These are phyloP conservation scores for Sextonia rubra DNA, from an alignment of 164 flowering plant species.

Conservation along the genomic window DNA sequence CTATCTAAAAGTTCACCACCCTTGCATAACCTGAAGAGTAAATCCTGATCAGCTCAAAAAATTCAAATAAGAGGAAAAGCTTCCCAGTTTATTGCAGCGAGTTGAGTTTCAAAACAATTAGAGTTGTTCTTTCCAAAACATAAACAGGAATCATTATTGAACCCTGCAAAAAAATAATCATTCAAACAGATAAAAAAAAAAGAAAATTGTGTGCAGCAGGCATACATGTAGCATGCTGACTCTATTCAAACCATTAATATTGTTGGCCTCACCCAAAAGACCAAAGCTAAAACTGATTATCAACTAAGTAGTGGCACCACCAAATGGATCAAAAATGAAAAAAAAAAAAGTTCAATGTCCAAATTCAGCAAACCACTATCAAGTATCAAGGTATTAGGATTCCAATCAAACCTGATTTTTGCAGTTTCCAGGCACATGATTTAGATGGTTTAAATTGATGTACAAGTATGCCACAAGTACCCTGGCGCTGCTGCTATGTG, in stretches of 20 bases:
- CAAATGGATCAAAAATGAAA: neutral
- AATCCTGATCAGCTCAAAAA: neutral
- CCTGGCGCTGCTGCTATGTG: too few species aligned
- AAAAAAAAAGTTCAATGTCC: neutral
- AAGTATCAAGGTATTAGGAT: too few species aligned
- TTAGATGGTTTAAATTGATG: neutral
- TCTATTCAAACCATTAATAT: neutral
- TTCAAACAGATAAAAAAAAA: neutral
- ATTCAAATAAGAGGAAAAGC: neutral
- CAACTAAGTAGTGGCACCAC: neutral
- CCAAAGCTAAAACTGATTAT: neutral
- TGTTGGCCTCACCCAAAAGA: neutral
- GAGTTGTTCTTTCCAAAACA: neutral
- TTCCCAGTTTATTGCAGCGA: neutral
- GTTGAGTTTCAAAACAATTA: neutral
- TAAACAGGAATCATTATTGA: neutral
- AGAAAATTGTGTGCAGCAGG: neutral
- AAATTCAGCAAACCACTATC: neutral
- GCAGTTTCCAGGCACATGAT: too few species aligned
- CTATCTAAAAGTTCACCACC: slow-evolving; percentile 89
- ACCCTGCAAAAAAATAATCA: neutral
- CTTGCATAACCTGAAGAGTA: slow-evolving; percentile 63
- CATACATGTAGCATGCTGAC: neutral
- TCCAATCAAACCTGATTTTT: too few species aligned
- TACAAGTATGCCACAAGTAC: neutral